phyloP scores from a whole-genome alignment of 139 green algal species.

The Micractinium conductrix region DNA sequence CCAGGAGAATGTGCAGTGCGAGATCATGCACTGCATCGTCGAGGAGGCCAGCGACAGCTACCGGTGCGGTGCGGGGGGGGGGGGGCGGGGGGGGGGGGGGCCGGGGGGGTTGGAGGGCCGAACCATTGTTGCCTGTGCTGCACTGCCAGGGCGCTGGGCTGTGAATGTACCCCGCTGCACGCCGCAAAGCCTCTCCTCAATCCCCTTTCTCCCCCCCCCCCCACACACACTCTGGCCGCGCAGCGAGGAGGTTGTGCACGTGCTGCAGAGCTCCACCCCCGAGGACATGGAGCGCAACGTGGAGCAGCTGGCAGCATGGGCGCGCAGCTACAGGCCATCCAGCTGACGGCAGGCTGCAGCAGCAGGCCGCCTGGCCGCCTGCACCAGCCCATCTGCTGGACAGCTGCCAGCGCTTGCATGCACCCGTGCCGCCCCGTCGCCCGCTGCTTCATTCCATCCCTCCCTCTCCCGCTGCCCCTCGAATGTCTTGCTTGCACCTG shows the following conservation, averaged over 20 bases:
- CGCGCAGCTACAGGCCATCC: constrained; percentile 28
- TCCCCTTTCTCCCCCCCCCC: background rate
- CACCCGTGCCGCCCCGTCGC: too few species aligned
- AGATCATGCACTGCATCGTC: constrained; percentile 97
- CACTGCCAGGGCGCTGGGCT: too few species aligned
- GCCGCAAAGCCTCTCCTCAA: too few species aligned
- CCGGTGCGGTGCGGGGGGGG: constrained; percentile 54
- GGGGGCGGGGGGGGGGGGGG: too few species aligned
- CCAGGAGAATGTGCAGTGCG: constrained; percentile 96
- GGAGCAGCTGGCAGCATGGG: constrained; percentile 76
- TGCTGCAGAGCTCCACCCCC: constrained; percentile 82
- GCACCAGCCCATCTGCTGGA: too few species aligned
- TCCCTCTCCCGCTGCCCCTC: too few species aligned
- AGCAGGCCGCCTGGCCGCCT: too few species aligned
- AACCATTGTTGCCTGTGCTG: too few species aligned
- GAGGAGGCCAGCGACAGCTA: constrained; percentile 97
- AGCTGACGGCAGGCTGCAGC: constrained; percentile 16
- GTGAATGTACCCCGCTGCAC: too few species aligned
- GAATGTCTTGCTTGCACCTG: background rate
- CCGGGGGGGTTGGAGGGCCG: too few species aligned
- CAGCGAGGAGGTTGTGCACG: constrained; percentile 86
- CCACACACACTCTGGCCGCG: constrained; percentile 27
- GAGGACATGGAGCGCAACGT: constrained; percentile 97
- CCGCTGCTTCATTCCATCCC: too few species aligned
- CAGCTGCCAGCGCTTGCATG: too few species aligned